phyloP scores from a whole-genome alignment of 345 rosid species.

The Zanthoxylum bungeanum region DNA sequence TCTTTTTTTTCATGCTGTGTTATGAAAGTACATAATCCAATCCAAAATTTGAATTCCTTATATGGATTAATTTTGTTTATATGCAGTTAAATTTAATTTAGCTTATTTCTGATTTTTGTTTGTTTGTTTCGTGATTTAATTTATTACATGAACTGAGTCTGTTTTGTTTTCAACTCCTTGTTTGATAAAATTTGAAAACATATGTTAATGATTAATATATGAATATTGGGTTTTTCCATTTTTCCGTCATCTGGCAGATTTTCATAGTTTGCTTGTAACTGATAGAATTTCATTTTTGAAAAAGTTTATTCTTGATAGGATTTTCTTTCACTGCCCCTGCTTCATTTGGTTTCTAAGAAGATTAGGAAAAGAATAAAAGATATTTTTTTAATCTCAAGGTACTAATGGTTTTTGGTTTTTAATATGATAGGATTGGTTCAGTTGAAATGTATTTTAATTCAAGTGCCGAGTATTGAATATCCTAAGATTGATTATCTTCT shows the following conservation, averaged over 20 bases:
- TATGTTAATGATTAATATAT: not conserved
- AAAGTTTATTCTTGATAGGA: not conserved
- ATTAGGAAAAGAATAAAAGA: not conserved
- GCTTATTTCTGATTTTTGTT: not conserved
- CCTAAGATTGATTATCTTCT: not conserved
- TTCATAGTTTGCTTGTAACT: not conserved
- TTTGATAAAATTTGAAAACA: not conserved
- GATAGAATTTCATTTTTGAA: not conserved
- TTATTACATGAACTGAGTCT: slow-evolving; percentile 3
- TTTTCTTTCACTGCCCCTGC: not conserved
- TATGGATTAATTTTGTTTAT: not conserved
- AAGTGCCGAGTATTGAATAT: not conserved
- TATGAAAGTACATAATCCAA: not conserved
- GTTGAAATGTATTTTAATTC: not conserved
- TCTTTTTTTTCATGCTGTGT: not conserved
- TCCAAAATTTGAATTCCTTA: not conserved
- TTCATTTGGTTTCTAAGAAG: not conserved
- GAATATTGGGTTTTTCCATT: not conserved
- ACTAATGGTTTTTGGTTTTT: not conserved
- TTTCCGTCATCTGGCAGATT: not conserved
- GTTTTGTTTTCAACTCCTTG: not conserved
- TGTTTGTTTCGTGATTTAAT: not conserved
- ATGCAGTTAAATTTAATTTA: not conserved
- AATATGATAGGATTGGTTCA: not conserved
- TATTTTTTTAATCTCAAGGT: not conserved